Evolutionary conservation across 1,139 yeast genomes (phyloP), one percentile per base, ranked within the genome.

Genomic region (Wickerhamiella infanticola): DNA sequence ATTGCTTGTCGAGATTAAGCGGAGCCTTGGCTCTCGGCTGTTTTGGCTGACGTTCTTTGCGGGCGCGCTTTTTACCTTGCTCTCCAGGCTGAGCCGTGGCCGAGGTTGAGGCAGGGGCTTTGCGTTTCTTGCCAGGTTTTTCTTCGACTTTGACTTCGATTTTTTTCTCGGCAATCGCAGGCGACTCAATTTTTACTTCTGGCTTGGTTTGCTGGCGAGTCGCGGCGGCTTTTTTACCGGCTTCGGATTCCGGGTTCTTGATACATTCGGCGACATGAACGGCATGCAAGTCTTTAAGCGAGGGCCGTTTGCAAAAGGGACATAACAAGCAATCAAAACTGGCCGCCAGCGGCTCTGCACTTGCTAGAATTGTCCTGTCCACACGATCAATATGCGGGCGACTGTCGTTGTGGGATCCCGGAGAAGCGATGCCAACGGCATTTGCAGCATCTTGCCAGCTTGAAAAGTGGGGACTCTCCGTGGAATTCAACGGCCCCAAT

Each of bases 1-100:
- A 90, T 63, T 90, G 97, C 53, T 76, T 80, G 60, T 90, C 96
- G 40, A 90, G 94, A 62, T 90, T 95, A 38, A 88, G 95, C 88
- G 85, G 1, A 95, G 33, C 33, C 11, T 29, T 29, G 33, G 33
- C 33, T 26, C 31, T 35, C 42, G 35, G 35, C n/a, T 36, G 23
- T 23, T 23, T 23, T 26, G 35, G 24, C 24, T 18, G 29, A 24
- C 43, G 23, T 35, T 24, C 33, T 33, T 24, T 7, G 4, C 23
- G 29, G 29, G 33, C 39, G 25, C 33, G 23, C 40, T 41, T 27
- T 24, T 24, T 24, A 4, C 13, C 83, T 63, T 88, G 97, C 0
- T 96, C 85, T 88, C 86, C 70, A 96, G 85, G 0, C 96, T 88
- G 51, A 86, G 69, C 33, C 9, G 33, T 11, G 0, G 95, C 83